Conservation (phyloP, 2,329 filamentous ascomycete species). For the Clonostachys byssicola region DNA sequence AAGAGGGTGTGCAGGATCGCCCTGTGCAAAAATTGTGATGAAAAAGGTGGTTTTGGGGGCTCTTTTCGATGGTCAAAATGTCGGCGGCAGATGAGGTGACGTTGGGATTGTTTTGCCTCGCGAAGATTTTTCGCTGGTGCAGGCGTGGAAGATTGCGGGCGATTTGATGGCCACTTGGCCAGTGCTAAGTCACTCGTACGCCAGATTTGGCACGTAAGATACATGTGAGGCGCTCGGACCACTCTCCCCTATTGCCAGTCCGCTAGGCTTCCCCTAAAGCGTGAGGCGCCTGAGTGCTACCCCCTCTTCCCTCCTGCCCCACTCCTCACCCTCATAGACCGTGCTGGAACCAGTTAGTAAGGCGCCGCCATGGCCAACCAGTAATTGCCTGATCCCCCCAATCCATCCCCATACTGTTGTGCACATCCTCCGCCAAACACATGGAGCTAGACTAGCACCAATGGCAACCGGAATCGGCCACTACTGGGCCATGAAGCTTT, state of each 20-base stretch:
- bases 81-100: constrained; percentile 39
- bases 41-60: constrained; percentile 41
- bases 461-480: too few species aligned
- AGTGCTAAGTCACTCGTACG: not conserved
- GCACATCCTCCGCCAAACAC: too few species aligned
- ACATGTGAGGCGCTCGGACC: constrained; percentile 2
- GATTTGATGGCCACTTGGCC: not conserved
- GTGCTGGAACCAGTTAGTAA: too few species aligned
- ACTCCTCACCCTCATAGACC: too few species aligned
- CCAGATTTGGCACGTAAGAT: not conserved
- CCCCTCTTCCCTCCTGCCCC: too few species aligned
- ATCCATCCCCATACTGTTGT: too few species aligned
- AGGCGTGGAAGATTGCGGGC: constrained; percentile 14
- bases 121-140: constrained; percentile 48
- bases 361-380: too few species aligned
- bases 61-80: constrained; percentile 50
- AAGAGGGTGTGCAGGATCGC: constrained; percentile 48
- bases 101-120: constrained; percentile 50
- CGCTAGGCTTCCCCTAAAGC: too few species aligned
- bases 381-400: too few species aligned
- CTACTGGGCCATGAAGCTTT: too few species aligned
- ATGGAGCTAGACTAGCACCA: too few species aligned
- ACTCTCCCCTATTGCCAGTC: constrained; percentile 1
- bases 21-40: constrained; percentile 46
- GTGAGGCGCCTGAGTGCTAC: too few species aligned